Percentiles rank a stretch among this genome's conserved stretches.
Conservation (phyloP, 1,284 basidiomycete species). For the Hortiboletus rubellus region DNA sequence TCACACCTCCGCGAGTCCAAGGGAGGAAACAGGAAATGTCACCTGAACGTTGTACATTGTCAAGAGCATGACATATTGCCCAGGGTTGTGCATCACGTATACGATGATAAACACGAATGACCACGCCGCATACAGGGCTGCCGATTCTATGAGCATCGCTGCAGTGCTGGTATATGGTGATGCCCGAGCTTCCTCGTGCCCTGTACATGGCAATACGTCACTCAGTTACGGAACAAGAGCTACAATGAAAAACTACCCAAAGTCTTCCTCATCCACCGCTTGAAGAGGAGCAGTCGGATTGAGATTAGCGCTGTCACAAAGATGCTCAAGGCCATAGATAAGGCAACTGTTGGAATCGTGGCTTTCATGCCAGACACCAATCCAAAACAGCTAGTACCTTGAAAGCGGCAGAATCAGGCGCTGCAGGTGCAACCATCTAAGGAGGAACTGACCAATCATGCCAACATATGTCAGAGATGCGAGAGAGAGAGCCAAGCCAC, state of each 20-base stretch:
- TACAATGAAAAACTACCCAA: background rate
- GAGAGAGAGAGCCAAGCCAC: background rate
- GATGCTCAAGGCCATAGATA: constrained; percentile 3
- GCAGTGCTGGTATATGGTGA: constrained; percentile 1
- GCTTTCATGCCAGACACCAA: background rate
- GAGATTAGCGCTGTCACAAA: background rate
- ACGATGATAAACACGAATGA: constrained; percentile 2
- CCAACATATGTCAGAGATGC: constrained; percentile 1
- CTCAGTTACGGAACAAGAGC: background rate
- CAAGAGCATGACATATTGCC: background rate
- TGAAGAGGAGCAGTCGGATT: background rate
- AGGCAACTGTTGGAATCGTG: background rate
- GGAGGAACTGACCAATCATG: background rate
- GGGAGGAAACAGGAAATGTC: background rate
- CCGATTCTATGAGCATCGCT: constrained; percentile 1
- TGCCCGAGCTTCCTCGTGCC: background rate
- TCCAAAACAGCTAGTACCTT: background rate
- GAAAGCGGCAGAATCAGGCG: background rate
- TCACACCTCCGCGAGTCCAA: no score
- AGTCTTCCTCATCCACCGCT: background rate
- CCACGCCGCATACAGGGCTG: background rate
- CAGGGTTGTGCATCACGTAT: background rate
- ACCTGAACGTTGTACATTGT: background rate
- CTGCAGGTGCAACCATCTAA: no score
- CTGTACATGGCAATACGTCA: background rate